Base-by-base conservation (phyloP, 1,139 yeast species). In the Candida sanyaensis region DNA sequence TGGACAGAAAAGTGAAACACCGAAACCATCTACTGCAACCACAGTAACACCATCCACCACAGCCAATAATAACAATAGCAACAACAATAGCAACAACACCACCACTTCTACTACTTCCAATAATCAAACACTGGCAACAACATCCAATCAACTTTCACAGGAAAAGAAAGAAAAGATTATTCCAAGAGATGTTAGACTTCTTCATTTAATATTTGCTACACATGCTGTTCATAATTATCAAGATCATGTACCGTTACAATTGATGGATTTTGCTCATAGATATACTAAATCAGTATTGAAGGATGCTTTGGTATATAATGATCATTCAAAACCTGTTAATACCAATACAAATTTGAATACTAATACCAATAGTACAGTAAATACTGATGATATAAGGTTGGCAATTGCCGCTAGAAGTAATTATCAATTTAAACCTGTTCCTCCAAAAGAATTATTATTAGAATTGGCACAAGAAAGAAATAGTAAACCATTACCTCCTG, bases 351-450 rank as follows among this genome's bases (percentile, higher is more conserved):
- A 65, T 58, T 58, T 67, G 38, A 73, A 67, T 42, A 62, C 78
- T 13, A 69, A 60, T 43, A 57, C 78, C 53, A 72, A 70, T 52
- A 68, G 78, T 6, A 78, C 81, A 1, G 76, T 92, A 17, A 81
- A 90, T 12, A 88, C 95, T 4, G 98, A 95, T 54, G 99, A 95
- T 61, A 79, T 93, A 44, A 78, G 98, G 55, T 75, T 93, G 55
- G 97, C 98, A 0, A 90, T 93, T 26, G 96, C 96, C 1, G 95
- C 99, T 0, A 76, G 96, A 50, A 89, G 96, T 17, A 91, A 89
- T 64, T 90, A 91, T 63, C 98, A 93, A 65, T 93, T 93, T 75
- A 91, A 90, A 65, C 97, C 98, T 1, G 86, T 95, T 0, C 96
- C 97, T 6, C 96, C 96, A 2, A 93, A 93, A 66, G 98, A 93